Percentiles rank a stretch among this genome's conserved stretches.
phyloP scores from a whole-genome alignment of 768 basidiomycete genomes.

The Albatrellus ellisii region DNA sequence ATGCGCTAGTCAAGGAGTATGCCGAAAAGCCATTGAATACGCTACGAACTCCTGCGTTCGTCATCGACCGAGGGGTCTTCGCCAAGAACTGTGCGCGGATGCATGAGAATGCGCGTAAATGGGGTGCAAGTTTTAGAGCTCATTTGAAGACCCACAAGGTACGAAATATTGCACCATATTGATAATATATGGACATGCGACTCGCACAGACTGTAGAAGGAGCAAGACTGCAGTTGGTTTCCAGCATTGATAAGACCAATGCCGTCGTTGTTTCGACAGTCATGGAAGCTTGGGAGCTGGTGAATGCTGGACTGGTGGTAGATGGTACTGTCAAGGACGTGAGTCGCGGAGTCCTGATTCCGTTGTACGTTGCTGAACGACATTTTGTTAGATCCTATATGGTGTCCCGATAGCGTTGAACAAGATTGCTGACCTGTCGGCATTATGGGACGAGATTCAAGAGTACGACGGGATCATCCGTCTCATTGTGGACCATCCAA shows the following conservation, averaged over 20 bases:
- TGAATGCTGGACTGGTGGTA: conserved; percentile 49
- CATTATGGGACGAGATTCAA: conserved; percentile 41
- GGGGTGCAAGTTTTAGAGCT: conserved; percentile 63
- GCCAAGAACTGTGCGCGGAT: conserved; percentile 62
- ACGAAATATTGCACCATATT: background rate
- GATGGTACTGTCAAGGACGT: conserved; percentile 69
- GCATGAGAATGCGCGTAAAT: conserved; percentile 49
- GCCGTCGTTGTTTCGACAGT: conserved; percentile 74
- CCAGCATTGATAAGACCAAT: conserved; percentile 35
- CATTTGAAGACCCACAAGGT: conserved; percentile 85
- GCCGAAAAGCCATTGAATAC: conserved; percentile 39
- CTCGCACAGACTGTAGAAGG: conserved; percentile 54
- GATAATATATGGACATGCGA: background rate
- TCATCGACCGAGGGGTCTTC: conserved; percentile 66
- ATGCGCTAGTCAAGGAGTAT: conserved; percentile 38
- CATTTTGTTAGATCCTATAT: conserved; percentile 54
- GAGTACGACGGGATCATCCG: conserved; percentile 46
- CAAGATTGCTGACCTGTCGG: conserved; percentile 59
- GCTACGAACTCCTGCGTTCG: conserved; percentile 64
- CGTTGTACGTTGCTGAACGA: conserved; percentile 1
- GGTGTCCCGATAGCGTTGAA: conserved; percentile 59
- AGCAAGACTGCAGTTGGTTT: conserved; percentile 50
- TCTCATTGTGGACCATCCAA: conserved; percentile 63
- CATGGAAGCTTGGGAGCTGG: conserved; percentile 69
- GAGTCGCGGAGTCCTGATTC: background rate